phyloP scores from a whole-genome alignment of 2,329 filamentous ascomycete genomes.

The Aspergillus sp. region DNA sequence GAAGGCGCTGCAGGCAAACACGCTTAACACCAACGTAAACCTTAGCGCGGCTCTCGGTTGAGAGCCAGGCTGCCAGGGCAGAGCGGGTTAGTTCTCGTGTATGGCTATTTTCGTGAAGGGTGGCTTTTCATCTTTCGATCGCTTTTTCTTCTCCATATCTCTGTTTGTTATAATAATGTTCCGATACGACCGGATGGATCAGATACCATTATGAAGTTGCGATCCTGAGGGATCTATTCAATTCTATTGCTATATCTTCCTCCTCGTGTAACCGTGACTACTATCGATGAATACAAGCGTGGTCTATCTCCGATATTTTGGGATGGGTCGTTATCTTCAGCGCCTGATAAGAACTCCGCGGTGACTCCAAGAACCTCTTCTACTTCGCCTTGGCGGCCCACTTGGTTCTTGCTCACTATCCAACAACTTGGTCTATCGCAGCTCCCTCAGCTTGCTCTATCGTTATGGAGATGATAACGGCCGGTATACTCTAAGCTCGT shows the following conservation, averaged over 20 bases:
- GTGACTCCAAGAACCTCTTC: background rate
- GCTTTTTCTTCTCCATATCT: background rate
- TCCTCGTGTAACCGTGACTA: background rate
- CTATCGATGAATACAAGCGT: background rate
- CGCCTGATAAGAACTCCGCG: background rate
- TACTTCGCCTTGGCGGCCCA: constrained; percentile 5
- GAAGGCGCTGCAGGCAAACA: constrained; percentile 49
- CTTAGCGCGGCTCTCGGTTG: constrained; percentile 6
- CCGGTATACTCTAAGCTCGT: background rate
- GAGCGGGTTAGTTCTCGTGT: background rate
- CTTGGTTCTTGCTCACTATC: background rate
- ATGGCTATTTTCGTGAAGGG: background rate
- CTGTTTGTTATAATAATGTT: background rate
- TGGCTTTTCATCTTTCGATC: background rate
- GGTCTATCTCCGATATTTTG: constrained; percentile 1
- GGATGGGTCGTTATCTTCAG: background rate
- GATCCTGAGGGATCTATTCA: constrained; percentile 1
- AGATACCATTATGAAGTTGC: constrained; percentile 6
- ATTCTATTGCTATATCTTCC: background rate
- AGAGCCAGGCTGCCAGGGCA: background rate
- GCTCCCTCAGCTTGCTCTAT: background rate
- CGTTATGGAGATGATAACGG: background rate
- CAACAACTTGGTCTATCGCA: constrained; percentile 1
- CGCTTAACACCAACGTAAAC: constrained; percentile 48
- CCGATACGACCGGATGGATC: constrained; percentile 1